Conservation (phyloP, 1,139 yeast species). For the Protomyces gravidus region DNA sequence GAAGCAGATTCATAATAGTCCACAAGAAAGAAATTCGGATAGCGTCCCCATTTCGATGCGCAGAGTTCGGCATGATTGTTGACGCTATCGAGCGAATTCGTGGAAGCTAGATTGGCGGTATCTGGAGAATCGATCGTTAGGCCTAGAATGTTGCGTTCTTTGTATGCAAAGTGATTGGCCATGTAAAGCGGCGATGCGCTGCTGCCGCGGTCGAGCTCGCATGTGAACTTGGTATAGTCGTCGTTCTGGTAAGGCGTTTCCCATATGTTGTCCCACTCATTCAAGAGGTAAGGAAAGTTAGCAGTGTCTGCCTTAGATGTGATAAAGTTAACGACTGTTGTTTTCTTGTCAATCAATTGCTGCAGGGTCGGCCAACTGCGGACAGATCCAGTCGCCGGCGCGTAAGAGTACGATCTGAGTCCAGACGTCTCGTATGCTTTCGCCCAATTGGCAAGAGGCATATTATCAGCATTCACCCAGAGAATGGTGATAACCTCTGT, state of each 20-base stretch:
- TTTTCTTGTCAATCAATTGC: conserved; percentile 5
- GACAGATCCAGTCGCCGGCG: conserved; percentile 10
- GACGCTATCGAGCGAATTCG: conserved; percentile 8
- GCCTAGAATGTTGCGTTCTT: conserved; percentile 5
- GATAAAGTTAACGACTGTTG: conserved; percentile 24
- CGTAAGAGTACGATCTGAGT: conserved; percentile 6
- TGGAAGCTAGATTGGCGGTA: conserved; percentile 9
- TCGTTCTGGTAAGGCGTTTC: conserved; percentile 23
- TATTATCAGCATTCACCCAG: conserved; percentile 23
- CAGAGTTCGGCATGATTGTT: conserved; percentile 10
- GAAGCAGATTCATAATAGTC: conserved; percentile 15
- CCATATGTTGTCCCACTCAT: conserved; percentile 21
- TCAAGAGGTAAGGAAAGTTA: conserved; percentile 10
- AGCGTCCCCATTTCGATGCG: conserved; percentile 1
- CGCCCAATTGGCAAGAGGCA: conserved; percentile 20
- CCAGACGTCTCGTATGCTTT: conserved; percentile 19
- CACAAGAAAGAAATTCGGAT: conserved; percentile 22
- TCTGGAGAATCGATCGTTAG: conserved; percentile 19
- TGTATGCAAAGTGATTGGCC: conserved; percentile 25
- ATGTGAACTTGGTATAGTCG: conserved; percentile 11
- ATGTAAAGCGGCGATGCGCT: conserved; percentile 9
- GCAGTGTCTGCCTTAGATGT: conserved; percentile 9
- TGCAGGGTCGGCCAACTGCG: conserved; percentile 18
- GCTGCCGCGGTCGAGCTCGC: conserved; percentile 22
- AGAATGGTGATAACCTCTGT: conserved; percentile 22